These are phyloP conservation scores for Macrolepiota dolichaula DNA, from an alignment of 768 basidiomycete genomes.

Conservation along the genomic window DNA sequence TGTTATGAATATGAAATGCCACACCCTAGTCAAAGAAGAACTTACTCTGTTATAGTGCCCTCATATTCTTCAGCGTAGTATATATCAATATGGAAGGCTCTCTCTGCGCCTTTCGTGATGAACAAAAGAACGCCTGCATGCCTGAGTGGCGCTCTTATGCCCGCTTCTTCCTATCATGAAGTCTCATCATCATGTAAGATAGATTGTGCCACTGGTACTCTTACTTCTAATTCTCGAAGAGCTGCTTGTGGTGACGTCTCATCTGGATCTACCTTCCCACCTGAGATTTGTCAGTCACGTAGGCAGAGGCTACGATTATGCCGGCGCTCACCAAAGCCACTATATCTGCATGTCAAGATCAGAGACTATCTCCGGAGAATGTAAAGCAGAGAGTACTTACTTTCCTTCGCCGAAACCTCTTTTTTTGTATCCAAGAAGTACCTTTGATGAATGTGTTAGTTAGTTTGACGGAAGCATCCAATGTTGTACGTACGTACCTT, in stretches of 20 bases:
- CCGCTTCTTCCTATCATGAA: slow-evolving; percentile 71
- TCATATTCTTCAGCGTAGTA: slow-evolving; percentile 61
- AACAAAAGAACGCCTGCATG: slow-evolving; percentile 69
- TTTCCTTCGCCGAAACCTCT: slow-evolving; percentile 67
- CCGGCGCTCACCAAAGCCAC: slow-evolving; percentile 70
- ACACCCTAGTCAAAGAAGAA: slow-evolving; percentile 6
- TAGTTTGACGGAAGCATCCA: background rate
- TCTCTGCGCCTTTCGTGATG: slow-evolving; percentile 45
- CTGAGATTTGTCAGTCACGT: slow-evolving; percentile 20
- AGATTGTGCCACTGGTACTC: background rate
- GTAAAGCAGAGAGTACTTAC: slow-evolving; percentile 31
- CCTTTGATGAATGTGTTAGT: slow-evolving; percentile 27
- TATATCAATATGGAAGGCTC: slow-evolving; percentile 70
- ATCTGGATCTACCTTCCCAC: slow-evolving; percentile 76
- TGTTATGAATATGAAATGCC: background rate
- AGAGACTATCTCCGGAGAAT: background rate
- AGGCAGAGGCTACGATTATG: background rate
- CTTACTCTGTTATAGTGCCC: slow-evolving; percentile 67
- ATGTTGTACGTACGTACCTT: slow-evolving; percentile 31
- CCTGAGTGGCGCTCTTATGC: slow-evolving; percentile 61
- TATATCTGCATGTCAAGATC: slow-evolving; percentile 49
- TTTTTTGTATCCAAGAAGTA: slow-evolving; percentile 77
- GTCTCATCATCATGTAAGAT: background rate
- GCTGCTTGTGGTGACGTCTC: slow-evolving; percentile 74
- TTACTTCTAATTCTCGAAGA: slow-evolving; percentile 65